These are phyloP conservation scores for Candida hungchunana DNA, from an alignment of 805 yeast species.

Conservation along the genomic window DNA sequence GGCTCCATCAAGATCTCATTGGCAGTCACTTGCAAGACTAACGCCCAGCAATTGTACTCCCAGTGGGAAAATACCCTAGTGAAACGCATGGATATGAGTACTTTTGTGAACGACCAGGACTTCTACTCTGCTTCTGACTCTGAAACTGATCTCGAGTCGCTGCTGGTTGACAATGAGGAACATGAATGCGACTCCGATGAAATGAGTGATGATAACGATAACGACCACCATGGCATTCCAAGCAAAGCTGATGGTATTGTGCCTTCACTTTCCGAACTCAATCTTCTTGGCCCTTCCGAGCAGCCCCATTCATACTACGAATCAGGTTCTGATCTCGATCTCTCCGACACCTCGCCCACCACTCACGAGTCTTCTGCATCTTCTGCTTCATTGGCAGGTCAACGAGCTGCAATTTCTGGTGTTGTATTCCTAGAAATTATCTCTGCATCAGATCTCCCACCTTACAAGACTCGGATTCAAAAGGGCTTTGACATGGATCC, in stretches of 20 bases:
- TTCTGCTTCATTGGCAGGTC: not conserved
- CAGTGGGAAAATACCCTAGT: conserved; percentile 18
- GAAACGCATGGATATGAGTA: conserved; percentile 1
- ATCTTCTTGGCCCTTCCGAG: too few relatives aligned
- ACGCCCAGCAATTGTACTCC: conserved; percentile 17
- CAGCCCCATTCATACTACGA: too few relatives aligned
- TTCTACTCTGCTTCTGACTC: conserved; percentile 25
- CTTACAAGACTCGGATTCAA: conserved; percentile 50
- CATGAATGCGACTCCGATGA: too few relatives aligned
- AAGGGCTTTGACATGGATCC: conserved; percentile 95
- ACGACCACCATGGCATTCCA: not conserved
- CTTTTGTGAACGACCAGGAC: conserved; percentile 23
- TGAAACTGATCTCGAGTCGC: conserved; percentile 25
- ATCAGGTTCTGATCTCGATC: too few relatives aligned
- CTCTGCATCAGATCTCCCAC: conserved; percentile 75
- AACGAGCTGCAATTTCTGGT: conserved; percentile 37
- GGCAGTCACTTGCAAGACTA: conserved; percentile 30
- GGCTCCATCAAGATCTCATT: conserved; percentile 44
- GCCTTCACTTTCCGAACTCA: too few relatives aligned
- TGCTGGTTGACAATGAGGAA: conserved; percentile 11
- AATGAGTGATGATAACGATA: conserved; percentile 1
- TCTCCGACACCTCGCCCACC: not conserved
- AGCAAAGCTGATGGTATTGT: not conserved
- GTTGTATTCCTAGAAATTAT: conserved; percentile 73
- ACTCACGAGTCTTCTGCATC: not conserved